Base-by-base conservation (phyloP, 2,329 filamentous ascomycete genomes). In the Talaromyces sp. region DNA sequence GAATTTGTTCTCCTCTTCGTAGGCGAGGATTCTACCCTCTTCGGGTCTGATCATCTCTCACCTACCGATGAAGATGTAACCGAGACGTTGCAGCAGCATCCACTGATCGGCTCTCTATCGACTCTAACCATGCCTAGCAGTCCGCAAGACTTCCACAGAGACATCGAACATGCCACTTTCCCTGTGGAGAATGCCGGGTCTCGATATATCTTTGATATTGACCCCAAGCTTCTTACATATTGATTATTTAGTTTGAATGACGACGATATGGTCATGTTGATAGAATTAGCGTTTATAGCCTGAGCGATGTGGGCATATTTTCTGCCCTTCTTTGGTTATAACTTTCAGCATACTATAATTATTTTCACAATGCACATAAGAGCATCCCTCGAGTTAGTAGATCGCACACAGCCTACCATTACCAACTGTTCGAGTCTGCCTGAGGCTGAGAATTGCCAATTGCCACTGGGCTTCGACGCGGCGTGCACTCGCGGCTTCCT, bases 1-100 rank as follows among this genome's bases (percentile, higher is more conserved):
- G 66, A 67, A 47, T 67, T 75, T 59, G 57, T 75, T 30, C 63
- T 70, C 30, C 56, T 77, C 5, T 75, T 68, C 65, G 65, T 72
- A 40, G 73, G 72, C 44, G 65, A 68, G 60, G 61, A 59, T 44
- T 59, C 61, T 31, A 68, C 69, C 3, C 52, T 68, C 28, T 64
- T 74, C 18, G 63, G 67, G 56, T 61, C 62, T 18, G 71, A 70
- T 12, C 60, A 68, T 51, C 44, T 27, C 12, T 18, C 44, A 18
- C 18, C 44, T 50, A 59, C 28, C 57, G 54, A 6, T 56, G 54
- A 36, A 33, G 47, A 34, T 23, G 51, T 40, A 16, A 34, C 16
- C 23, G n/a, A 52, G 50, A 30, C 14, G 33, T 59, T 40, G 16
- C 33, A 44, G 23, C 44, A 56, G 30, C 60, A 57, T 30, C 47